These are phyloP conservation scores for Penicillium ucsense DNA, from an alignment of 495 filamentous ascomycete species.

Conservation along the genomic window DNA sequence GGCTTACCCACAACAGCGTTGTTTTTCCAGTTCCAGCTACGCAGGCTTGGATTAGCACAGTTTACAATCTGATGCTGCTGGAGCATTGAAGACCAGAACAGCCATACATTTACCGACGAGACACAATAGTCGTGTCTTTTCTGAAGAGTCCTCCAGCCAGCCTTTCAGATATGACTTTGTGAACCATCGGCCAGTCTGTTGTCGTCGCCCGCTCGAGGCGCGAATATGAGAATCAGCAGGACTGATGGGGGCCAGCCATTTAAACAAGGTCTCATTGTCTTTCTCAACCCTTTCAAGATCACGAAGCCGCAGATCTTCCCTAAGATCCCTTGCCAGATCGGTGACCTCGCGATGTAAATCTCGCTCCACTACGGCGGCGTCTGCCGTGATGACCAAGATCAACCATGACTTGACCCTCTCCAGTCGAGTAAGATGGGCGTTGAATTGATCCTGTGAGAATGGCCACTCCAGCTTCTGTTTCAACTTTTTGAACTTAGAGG, in stretches of 20 bases:
- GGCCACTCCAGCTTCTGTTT: constrained; percentile 17
- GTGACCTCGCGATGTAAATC: constrained; percentile 11
- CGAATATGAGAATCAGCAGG: constrained; percentile 10
- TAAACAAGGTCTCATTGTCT: constrained; percentile 6
- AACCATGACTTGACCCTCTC: constrained; percentile 19
- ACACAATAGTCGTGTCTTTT: constrained; percentile 1
- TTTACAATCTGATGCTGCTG: too few relatives aligned
- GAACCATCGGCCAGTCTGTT: constrained; percentile 12
- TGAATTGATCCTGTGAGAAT: constrained; percentile 10
- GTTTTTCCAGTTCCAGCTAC: constrained; percentile 16
- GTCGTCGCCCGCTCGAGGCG: constrained; percentile 2
- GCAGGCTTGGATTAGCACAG: background rate
- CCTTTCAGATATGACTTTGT: constrained; percentile 5
- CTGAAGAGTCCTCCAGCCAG: constrained; percentile 2
- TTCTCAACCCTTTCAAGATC: constrained; percentile 6
- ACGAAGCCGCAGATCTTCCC: constrained; percentile 11
- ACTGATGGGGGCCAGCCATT: constrained; percentile 15
- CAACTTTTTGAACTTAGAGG: constrained; percentile 6
- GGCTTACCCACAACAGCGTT: constrained; percentile 11
- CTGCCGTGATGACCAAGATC: constrained; percentile 14
- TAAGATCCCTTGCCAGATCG: constrained; percentile 5
- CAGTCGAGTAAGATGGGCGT: constrained; percentile 7
- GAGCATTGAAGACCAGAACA: background rate
- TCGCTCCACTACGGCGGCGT: constrained; percentile 5
- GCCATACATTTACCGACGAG: constrained; percentile 17